These are phyloP conservation scores for Ustilago crameri DNA, from an alignment of 1,284 basidiomycete species.

Conservation along the genomic window DNA sequence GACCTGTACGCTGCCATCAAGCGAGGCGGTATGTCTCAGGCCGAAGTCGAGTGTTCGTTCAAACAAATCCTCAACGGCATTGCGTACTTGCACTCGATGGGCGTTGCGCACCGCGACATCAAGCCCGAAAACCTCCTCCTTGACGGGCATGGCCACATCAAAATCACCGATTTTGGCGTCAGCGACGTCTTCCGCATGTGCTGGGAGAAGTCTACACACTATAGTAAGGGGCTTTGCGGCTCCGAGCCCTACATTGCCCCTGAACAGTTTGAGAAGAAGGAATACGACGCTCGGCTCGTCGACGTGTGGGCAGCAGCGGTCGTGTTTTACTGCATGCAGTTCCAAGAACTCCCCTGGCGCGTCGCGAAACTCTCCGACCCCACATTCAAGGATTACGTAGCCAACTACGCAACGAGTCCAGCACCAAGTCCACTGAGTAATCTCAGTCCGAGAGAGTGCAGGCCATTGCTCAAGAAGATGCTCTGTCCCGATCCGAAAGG, in stretches of 20 bases:
- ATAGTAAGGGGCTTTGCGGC: slow-evolving; percentile 95
- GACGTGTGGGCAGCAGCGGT: slow-evolving; percentile 98
- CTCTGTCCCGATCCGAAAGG: slow-evolving; percentile 90
- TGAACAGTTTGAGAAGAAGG: slow-evolving; percentile 95
- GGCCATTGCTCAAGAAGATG: slow-evolving; percentile 90
- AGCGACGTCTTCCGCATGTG: slow-evolving; percentile 97
- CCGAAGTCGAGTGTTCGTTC: slow-evolving; percentile 96
- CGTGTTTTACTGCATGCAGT: slow-evolving; percentile 91
- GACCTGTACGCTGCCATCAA: slow-evolving; percentile 98
- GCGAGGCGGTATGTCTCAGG: slow-evolving; percentile 92
- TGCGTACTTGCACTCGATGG: slow-evolving; percentile 90
- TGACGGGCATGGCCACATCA: slow-evolving; percentile 90
- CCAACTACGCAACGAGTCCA: slow-evolving; percentile 71
- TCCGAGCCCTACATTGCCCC: slow-evolving; percentile 99
- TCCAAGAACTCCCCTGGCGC: slow-evolving; percentile 78
- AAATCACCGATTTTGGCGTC: slow-evolving; percentile 99
- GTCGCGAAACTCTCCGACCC: slow-evolving; percentile 86
- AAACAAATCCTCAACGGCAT: slow-evolving; percentile 93
- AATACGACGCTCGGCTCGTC: slow-evolving; percentile 95
- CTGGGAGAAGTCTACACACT: slow-evolving; percentile 96
- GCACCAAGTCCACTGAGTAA: slow-evolving; percentile 77
- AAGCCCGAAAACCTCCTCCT: slow-evolving; percentile 98
- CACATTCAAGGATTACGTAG: slow-evolving; percentile 85
- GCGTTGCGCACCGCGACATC: slow-evolving; percentile 96
- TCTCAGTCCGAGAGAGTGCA: slow-evolving; percentile 84